Evolutionary conservation across 805 yeast genomes (phyloP).

Genomic region (Candida nanaspora): DNA sequence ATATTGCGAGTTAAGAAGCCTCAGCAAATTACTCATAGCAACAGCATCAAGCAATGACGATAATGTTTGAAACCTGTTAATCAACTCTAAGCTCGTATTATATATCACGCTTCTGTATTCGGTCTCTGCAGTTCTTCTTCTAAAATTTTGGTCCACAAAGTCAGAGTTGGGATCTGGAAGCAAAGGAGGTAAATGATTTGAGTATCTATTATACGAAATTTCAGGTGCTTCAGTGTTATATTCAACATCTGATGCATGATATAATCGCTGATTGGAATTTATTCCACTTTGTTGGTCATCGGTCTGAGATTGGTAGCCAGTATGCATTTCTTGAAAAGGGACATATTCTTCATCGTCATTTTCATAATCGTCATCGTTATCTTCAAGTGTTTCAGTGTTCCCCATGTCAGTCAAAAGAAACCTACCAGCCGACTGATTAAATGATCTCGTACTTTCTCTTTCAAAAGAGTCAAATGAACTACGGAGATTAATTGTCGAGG

Average conservation of each 20-base stretch:
- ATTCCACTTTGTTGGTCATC: no score
- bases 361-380: no score
- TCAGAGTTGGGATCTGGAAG: no score
- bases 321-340: no score
- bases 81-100: slow-evolving; percentile 8
- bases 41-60: slow-evolving; percentile 20
- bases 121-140: slow-evolving; percentile 1
- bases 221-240: no score
- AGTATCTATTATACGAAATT: no score
- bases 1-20: slow-evolving; percentile 9
- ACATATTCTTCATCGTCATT: no score
- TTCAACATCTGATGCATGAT: no score
- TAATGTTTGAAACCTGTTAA: slow-evolving; percentile 19
- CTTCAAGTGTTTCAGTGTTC: no score
- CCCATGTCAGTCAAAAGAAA: not conserved
- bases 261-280: no score
- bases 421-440: not conserved
- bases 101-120: slow-evolving; percentile 3
- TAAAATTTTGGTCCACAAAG: not conserved
- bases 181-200: not conserved
- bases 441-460: not conserved
- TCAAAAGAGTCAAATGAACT: not conserved
- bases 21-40: slow-evolving; percentile 17
- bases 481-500: not conserved
- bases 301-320: no score